Percentiles rank a stretch among this genome's conserved stretches.
Conservation (phyloP, 2,329 filamentous ascomycete genomes). For the Penicillium brevicompactum region DNA sequence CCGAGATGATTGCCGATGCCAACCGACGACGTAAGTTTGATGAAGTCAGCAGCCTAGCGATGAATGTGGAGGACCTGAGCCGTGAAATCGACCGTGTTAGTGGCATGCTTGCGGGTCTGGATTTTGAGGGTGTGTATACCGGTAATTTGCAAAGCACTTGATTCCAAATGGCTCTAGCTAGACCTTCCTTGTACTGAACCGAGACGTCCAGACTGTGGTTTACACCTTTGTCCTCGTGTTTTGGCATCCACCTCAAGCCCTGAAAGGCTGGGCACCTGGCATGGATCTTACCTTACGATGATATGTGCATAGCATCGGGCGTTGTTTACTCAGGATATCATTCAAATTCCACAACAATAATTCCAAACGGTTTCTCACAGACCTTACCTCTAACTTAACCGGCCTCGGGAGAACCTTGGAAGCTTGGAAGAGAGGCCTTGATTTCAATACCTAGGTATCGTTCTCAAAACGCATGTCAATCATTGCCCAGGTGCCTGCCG, state of each 20-base stretch:
- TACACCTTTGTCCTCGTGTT: slow-evolving; percentile 17
- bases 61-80: slow-evolving; percentile 81
- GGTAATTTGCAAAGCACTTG: slow-evolving; percentile 20
- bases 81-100: slow-evolving; percentile 72
- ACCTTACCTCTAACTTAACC: too few relatives aligned
- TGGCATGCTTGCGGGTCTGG: slow-evolving; percentile 66
- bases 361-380: too few relatives aligned
- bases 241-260: not conserved
- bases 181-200: slow-evolving; percentile 6
- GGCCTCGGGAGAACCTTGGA: too few relatives aligned
- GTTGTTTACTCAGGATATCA: slow-evolving; percentile 17
- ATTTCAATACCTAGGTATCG: too few relatives aligned
- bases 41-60: slow-evolving; percentile 76
- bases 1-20: slow-evolving; percentile 79
- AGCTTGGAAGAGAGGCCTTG: too few relatives aligned
- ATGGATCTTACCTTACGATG: slow-evolving; percentile 7
- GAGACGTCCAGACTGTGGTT: not conserved
- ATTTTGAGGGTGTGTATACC: slow-evolving; percentile 59
- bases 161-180: not conserved
- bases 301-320: slow-evolving; percentile 33
- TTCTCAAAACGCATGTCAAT: too few relatives aligned
- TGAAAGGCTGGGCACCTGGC: too few relatives aligned
- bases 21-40: slow-evolving; percentile 79
- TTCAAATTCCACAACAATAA: slow-evolving; percentile 4
- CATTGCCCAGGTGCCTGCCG: too few relatives aligned